Percentiles rank a stretch among this genome's conserved stretches.
These are phyloP conservation scores for Thraustotheca clavata DNA, from an alignment of 352 stramenopile genomes.

Conservation along the genomic window DNA sequence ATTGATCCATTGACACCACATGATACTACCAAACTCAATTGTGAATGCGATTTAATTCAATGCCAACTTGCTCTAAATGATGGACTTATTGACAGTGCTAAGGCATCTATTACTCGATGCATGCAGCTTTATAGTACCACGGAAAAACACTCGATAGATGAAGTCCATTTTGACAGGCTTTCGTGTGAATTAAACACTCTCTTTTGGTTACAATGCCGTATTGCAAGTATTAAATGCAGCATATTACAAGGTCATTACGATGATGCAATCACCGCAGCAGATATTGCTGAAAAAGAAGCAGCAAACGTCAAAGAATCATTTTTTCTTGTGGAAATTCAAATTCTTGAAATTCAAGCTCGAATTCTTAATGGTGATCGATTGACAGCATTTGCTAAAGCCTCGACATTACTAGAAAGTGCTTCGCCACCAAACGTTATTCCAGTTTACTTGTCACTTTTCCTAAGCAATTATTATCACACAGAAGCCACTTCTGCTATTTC, in stretches of 20 bases:
- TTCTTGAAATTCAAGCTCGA: constrained; percentile 4
- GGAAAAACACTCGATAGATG: neutral
- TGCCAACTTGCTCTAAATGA: neutral
- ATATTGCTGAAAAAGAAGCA: neutral
- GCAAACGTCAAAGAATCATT: neutral
- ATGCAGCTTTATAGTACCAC: constrained; percentile 7
- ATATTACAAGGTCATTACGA: constrained; percentile 14
- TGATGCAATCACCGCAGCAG: neutral
- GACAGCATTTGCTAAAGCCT: neutral
- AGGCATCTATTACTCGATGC: neutral
- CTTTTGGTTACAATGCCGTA: constrained; percentile 12
- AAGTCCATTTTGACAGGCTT: constrained; percentile 6
- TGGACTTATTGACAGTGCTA: neutral
- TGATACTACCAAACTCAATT: neutral
- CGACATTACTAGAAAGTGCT: neutral
- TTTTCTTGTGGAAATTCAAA: neutral
- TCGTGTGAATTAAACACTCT: neutral
- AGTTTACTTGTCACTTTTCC: neutral
- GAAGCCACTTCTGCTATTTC: neutral
- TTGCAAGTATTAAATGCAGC: constrained; percentile 1
- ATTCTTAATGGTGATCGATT: neutral
- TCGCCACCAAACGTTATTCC: neutral
- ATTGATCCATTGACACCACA: neutral
- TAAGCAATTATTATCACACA: neutral
- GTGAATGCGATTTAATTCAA: constrained; percentile 1